Percentiles rank a stretch among this genome's conserved stretches.
phyloP scores from a whole-genome alignment of 306 rosid genomes.

The Prosopis cineraria region DNA sequence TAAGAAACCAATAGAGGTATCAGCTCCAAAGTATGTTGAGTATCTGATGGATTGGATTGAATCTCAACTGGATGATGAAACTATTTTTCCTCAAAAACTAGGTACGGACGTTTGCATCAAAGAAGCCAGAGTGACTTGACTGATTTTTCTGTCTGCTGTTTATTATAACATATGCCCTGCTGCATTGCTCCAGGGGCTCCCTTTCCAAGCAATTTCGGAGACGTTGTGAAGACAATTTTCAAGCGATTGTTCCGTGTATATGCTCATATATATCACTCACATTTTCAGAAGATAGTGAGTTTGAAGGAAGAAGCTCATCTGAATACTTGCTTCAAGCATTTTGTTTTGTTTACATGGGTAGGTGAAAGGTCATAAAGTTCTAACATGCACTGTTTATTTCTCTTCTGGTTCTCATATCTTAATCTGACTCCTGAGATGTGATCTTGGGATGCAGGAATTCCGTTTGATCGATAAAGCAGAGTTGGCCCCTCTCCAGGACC shows the following conservation, averaged over 20 bases:
- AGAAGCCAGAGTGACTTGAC: neutral
- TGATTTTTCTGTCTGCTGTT: constrained; percentile 4
- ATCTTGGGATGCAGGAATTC: constrained; percentile 66
- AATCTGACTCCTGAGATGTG: constrained; percentile 21
- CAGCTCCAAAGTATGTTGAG: constrained; percentile 92
- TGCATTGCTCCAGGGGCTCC: constrained; percentile 61
- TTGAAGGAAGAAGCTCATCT: constrained; percentile 95
- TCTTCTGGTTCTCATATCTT: neutral
- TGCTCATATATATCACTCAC: constrained; percentile 87
- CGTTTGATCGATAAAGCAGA: constrained; percentile 72
- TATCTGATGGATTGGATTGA: constrained; percentile 92
- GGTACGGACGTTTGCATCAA: constrained; percentile 50
- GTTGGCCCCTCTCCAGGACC: constrained; percentile 80
- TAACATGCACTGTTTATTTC: neutral
- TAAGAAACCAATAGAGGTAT: constrained; percentile 84
- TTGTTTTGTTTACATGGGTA: constrained; percentile 85
- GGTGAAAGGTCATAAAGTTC: constrained; percentile 33
- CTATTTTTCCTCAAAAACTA: constrained; percentile 76
- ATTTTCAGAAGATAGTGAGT: constrained; percentile 79
- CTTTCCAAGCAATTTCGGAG: constrained; percentile 72
- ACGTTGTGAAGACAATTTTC: constrained; percentile 82
- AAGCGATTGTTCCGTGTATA: constrained; percentile 87
- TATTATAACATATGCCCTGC: neutral
- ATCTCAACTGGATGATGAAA: constrained; percentile 80
- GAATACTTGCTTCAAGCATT: constrained; percentile 93